These are phyloP conservation scores for Tuber aestivum DNA, from an alignment of 495 filamentous ascomycete genomes.

Conservation along the genomic window DNA sequence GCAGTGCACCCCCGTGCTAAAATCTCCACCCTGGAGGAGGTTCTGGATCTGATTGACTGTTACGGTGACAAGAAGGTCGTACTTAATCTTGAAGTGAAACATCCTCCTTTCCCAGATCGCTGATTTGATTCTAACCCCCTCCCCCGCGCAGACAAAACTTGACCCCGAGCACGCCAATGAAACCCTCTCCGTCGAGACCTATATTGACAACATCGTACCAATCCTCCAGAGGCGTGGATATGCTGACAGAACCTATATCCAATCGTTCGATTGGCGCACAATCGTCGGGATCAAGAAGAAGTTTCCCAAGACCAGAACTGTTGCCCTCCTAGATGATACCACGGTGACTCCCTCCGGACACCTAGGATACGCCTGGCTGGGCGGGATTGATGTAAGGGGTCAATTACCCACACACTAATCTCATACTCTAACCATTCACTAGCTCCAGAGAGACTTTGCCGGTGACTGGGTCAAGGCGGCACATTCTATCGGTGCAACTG, in stretches of 20 bases:
- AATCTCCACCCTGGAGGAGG: conserved; percentile 42
- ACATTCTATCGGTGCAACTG: conserved; percentile 32
- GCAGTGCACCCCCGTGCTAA: conserved; percentile 40
- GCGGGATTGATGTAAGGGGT: conserved; percentile 35
- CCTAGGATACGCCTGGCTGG: conserved; percentile 40
- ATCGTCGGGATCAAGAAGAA: conserved; percentile 41
- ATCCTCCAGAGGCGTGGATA: conserved; percentile 35
- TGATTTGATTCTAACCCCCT: neutral
- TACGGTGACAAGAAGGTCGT: conserved; percentile 41
- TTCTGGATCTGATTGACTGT: conserved; percentile 41
- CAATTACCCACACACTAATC: neutral
- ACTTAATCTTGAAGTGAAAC: conserved; percentile 39
- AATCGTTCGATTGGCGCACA: conserved; percentile 44
- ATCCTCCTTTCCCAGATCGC: neutral
- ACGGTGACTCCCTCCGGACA: conserved; percentile 27
- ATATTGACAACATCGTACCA: conserved; percentile 40
- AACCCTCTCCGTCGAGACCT: conserved; percentile 36
- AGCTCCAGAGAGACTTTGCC: conserved; percentile 31
- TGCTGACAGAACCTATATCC: conserved; percentile 38
- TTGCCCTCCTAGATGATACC: conserved; percentile 39
- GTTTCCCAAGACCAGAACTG: conserved; percentile 39
- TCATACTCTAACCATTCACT: neutral
- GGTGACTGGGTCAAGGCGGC: conserved; percentile 42
- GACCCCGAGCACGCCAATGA: conserved; percentile 39
- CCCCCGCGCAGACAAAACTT: conserved; percentile 36